A percentile compares a stretch with the other conserved stretches of the same genome.
These are phyloP conservation scores for Aspergillus melleus DNA, from an alignment of 2,329 filamentous ascomycete genomes.

Conservation along the genomic window DNA sequence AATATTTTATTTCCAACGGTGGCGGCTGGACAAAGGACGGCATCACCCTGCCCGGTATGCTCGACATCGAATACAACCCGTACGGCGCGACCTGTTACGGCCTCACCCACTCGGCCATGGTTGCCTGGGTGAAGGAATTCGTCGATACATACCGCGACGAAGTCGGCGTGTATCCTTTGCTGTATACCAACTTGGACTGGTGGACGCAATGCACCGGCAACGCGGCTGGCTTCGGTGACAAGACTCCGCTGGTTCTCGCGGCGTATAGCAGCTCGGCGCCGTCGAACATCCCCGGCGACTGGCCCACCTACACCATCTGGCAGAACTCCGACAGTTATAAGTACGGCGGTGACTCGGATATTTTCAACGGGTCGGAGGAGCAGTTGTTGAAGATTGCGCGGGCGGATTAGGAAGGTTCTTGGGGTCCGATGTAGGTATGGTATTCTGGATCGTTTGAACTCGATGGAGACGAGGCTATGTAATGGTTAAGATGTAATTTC, in stretches of 20 bases:
- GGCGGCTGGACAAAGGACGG: conserved; percentile 56
- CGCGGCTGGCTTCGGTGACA: conserved; percentile 48
- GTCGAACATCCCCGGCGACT: conserved; percentile 51
- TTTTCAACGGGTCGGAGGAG: conserved; percentile 17
- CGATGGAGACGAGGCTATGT: no score
- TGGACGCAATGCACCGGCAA: conserved; percentile 55
- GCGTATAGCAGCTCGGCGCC: conserved; percentile 40
- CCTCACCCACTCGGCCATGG: conserved; percentile 46
- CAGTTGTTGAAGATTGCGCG: conserved; percentile 15
- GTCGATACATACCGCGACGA: conserved; percentile 49
- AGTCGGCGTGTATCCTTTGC: conserved; percentile 52
- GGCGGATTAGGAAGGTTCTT: background rate
- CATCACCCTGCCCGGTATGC: conserved; percentile 57
- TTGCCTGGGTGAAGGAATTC: conserved; percentile 56
- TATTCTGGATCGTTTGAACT: background rate
- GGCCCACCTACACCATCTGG: conserved; percentile 18
- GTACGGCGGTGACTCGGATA: conserved; percentile 21
- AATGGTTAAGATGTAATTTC: no score
- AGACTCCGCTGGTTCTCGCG: conserved; percentile 51
- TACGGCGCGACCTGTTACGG: conserved; percentile 46
- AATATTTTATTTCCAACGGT: conserved; percentile 53
- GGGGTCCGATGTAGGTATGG: background rate
- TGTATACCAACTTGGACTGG: conserved; percentile 56
- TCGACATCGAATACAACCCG: conserved; percentile 52
- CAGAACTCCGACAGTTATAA: conserved; percentile 19